A percentile compares a stretch with the other conserved stretches of the same genome.
These are phyloP conservation scores for Pythium inflatum DNA, from an alignment of 352 stramenopile species.

Conservation along the genomic window DNA sequence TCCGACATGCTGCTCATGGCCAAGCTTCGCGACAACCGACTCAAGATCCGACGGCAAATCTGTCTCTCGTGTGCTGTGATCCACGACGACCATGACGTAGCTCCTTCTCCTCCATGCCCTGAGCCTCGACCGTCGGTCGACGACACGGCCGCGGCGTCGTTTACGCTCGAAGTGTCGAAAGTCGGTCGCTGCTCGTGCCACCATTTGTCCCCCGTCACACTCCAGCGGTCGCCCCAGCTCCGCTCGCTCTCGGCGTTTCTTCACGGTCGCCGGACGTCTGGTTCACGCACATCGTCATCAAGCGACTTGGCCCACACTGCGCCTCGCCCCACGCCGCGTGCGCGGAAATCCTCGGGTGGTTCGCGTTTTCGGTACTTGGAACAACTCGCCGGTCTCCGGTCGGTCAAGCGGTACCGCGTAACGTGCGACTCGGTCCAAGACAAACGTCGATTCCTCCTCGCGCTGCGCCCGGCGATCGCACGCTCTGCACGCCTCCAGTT, in stretches of 20 bases:
- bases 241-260: slow-evolving; percentile 31
- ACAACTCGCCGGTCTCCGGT: slow-evolving; percentile 30
- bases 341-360: too few species aligned
- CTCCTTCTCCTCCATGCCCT: background rate
- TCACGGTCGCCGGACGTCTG: slow-evolving; percentile 28
- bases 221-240: slow-evolving; percentile 40
- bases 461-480: slow-evolving; percentile 41
- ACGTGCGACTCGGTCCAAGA: slow-evolving; percentile 44
- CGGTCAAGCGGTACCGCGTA: slow-evolving; percentile 51
- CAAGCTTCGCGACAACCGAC: slow-evolving; percentile 48
- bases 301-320: slow-evolving; percentile 2
- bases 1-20: slow-evolving; percentile 72
- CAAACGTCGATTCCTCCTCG: slow-evolving; percentile 42
- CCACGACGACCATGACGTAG: slow-evolving; percentile 30
- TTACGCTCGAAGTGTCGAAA: slow-evolving; percentile 56
- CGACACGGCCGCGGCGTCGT: slow-evolving; percentile 24
- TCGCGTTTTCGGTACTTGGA: slow-evolving; percentile 33
- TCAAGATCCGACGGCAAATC: slow-evolving; percentile 63
- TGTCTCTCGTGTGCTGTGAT: slow-evolving; percentile 61
- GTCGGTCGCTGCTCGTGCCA: slow-evolving; percentile 61
- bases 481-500: slow-evolving; percentile 30
- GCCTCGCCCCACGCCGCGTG: too few species aligned
- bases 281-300: slow-evolving; percentile 27
- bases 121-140: too few species aligned
- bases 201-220: slow-evolving; percentile 47